A percentile compares a stretch with the other conserved stretches of the same genome.
Conservation (phyloP, 2,329 filamentous ascomycete genomes). For the Aspergillus fischeri region DNA sequence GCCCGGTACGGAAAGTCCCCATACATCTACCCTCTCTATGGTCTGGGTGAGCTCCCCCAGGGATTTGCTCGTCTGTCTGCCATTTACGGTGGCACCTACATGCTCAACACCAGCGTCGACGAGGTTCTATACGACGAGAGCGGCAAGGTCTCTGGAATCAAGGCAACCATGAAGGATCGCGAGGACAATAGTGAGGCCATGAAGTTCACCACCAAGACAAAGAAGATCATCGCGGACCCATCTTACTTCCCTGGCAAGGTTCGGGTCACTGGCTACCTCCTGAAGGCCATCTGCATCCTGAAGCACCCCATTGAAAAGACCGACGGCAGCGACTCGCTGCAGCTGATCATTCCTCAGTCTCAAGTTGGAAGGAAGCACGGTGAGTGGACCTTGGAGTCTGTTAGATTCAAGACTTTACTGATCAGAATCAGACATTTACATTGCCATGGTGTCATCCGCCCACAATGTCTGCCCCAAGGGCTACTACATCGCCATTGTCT, state of each 20-base stretch:
- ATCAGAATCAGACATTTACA: slow-evolving; percentile 73
- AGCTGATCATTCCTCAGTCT: slow-evolving; percentile 96
- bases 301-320: slow-evolving; percentile 93
- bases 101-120: slow-evolving; percentile 93
- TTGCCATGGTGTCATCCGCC: slow-evolving; percentile 88
- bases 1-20: slow-evolving; percentile 96
- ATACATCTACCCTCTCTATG: slow-evolving; percentile 99
- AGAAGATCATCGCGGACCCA: slow-evolving; percentile 92
- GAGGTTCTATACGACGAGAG: slow-evolving; percentile 76
- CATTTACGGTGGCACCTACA: slow-evolving; percentile 98
- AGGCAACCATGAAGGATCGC: slow-evolving; percentile 89
- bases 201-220: slow-evolving; percentile 94
- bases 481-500: slow-evolving; percentile 98
- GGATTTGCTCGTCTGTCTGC: slow-evolving; percentile 95
- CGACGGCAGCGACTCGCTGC: slow-evolving; percentile 80
- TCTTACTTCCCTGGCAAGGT: slow-evolving; percentile 94
- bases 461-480: slow-evolving; percentile 99
- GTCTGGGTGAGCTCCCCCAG: slow-evolving; percentile 92
- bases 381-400: slow-evolving; percentile 41
- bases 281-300: slow-evolving; percentile 96
- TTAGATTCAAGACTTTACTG: slow-evolving; percentile 9
- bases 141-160: slow-evolving; percentile 88
- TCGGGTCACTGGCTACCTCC: slow-evolving; percentile 79
- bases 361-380: slow-evolving; percentile 96
- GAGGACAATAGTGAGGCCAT: slow-evolving; percentile 70